Base-by-base conservation (phyloP, 2,329 filamentous ascomycete genomes). In the Pestalotiopsis fici region DNA sequence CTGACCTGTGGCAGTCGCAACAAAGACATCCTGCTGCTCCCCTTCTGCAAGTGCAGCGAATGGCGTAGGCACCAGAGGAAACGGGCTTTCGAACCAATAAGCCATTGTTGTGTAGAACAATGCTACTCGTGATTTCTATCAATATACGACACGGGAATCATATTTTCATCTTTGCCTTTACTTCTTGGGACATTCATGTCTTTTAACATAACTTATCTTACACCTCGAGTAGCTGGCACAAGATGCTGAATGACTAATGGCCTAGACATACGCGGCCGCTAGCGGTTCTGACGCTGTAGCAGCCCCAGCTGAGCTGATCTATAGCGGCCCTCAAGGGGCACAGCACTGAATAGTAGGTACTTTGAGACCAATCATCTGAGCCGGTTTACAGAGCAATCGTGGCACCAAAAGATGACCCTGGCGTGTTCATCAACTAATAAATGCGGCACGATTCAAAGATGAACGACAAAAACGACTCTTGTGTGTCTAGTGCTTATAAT, bases 1-100 rank as follows among this genome's bases (percentile, higher is more conserved):
- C 59, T 62, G 13, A 62, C 59, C 59, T 77, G 71, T 25, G 59
- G 66, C 2, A 72, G 78, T 15, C 74, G 60, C 50, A 67, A 55
- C 5, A 70, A 72, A 12, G 70, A 70, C 2, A 72, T 73, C 18
- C 65, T 69, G 12, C 69, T 70, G 55, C 54, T 65, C 55, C 21
- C 64, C 64, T 43, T 31, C 55, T 39, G 43, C 12, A 2, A 64
- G 50, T 25, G 62, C 62, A 12, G 62, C 62, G 28, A 64, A 64
- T n/a, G 62, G 62, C 62, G 62, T 64, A 37, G 62, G 62, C 13
- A 64, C 50, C 6, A 64, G 28, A 23, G 62, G 50, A 43, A 55
- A 64, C 23, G 62, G 62, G 18, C 50, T 25, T 28, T 64, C 62
- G 43, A 64, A 64, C 62, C 62, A 64, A 27, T 64, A 27, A 64